These are phyloP conservation scores for Castanospermum australe DNA, from an alignment of 306 rosid genomes.

Conservation along the genomic window DNA sequence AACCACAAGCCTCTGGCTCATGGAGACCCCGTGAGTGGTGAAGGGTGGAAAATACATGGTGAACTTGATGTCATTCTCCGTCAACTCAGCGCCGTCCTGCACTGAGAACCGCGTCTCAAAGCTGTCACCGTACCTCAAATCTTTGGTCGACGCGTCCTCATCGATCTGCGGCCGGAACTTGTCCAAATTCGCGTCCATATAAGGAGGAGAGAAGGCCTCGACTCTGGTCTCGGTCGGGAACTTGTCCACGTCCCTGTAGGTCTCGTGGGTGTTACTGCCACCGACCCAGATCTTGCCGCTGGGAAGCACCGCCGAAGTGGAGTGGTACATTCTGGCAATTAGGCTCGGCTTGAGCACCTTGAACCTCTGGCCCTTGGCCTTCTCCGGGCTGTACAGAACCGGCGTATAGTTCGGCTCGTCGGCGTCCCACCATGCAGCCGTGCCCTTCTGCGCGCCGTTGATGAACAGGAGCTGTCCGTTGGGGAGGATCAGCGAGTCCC, in stretches of 20 bases:
- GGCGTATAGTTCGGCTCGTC: conserved; percentile 64
- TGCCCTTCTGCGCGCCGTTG: conserved; percentile 71
- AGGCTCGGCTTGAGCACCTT: conserved; percentile 23
- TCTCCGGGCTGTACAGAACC: conserved; percentile 44
- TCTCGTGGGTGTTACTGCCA: conserved; percentile 70
- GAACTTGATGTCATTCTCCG: conserved; percentile 43
- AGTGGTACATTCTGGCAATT: conserved; percentile 86
- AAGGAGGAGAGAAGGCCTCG: conserved; percentile 80
- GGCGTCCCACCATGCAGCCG: conserved; percentile 77
- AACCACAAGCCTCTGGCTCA: conserved; percentile 72
- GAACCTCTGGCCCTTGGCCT: conserved; percentile 37
- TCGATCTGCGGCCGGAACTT: conserved; percentile 38
- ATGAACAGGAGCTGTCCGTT: conserved; percentile 60
- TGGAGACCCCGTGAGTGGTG: conserved; percentile 87
- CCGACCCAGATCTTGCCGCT: conserved; percentile 60
- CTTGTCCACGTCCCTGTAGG: conserved; percentile 34
- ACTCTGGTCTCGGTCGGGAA: conserved; percentile 79
- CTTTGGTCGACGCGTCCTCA: neutral
- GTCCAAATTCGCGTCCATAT: conserved; percentile 33
- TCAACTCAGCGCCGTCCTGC: neutral
- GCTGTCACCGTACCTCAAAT: conserved; percentile 17
- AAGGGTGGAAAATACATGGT: conserved; percentile 73
- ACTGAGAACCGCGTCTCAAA: conserved; percentile 33
- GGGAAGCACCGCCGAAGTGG: conserved; percentile 60
- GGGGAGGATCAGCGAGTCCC: conserved; percentile 65